Evolutionary conservation across 192 early-diverging fungal genomes (phyloP), one percentile per base, ranked within the genome.

Genomic region (Linnemannia elongata): DNA sequence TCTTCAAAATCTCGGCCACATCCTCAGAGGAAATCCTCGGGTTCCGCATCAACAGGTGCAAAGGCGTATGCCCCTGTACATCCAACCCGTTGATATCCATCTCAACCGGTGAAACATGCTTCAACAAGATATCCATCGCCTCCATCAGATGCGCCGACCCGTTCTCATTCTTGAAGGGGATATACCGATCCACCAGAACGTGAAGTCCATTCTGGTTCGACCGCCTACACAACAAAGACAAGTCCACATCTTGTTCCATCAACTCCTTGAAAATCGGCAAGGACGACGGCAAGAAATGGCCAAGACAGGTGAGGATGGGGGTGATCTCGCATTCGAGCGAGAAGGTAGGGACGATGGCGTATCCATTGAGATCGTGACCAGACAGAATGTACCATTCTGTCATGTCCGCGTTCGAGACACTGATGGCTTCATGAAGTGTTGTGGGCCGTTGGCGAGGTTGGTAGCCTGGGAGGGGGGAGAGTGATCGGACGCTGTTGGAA

Each of bases 21-120:
- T 69, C 90, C 94, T 87, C 92, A 95, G 33, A 94, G 95, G 78
- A 97, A 96, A 91, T 98, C 96, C 74, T 96, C 95, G 90, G 97
- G 96, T 90, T 99, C 95, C 86, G 95, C 96, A 74, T 95, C 96
- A 45, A 95, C 95, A 82, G 94, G 96, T 80, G 85, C 66, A 87
- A 49, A 15, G 85, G 76, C 9, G 85, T 81, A 24, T 81, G 41
- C 0, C 85, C 79, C 35, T 81, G 80, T 2, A 74, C 68, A 75
- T 87, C 85, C 85, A 38, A 22, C 1, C 76, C 79, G n/a, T 87
- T 87, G 39, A 81, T 76, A 41, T 87, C 76, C 15, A 81, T 54
- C 7, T 68, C 76, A 0, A 69, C 38, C 0, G 35, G 74, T 2
- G 60, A 66, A 30, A 66, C 30, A 66, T 66, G 60, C 60, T 66